These are phyloP conservation scores for Podaxis sp. DNA, from an alignment of 768 basidiomycete genomes.

Conservation along the genomic window DNA sequence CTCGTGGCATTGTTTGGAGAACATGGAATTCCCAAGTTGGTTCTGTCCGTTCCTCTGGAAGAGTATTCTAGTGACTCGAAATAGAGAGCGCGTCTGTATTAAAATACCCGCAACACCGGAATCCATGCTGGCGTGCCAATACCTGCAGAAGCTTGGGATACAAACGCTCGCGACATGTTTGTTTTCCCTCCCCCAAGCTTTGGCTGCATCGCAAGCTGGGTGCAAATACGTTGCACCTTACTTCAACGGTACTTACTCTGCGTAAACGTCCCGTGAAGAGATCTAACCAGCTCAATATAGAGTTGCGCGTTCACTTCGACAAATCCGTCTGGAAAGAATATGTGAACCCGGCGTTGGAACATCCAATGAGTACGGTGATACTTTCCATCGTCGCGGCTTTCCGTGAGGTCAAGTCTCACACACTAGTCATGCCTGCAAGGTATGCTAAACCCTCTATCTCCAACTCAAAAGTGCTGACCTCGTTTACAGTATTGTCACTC, in stretches of 20 bases:
- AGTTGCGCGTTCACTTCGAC: conserved; percentile 49
- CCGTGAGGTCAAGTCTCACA: conserved; percentile 35
- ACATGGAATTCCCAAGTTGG: conserved; percentile 41
- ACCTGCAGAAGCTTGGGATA: conserved; percentile 45
- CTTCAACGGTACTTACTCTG: conserved; percentile 44
- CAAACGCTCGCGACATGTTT: conserved; percentile 54
- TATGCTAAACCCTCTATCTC: conserved; percentile 17
- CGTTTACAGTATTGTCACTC: conserved; percentile 1
- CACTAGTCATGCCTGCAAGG: conserved; percentile 53
- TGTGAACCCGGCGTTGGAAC: conserved; percentile 34
- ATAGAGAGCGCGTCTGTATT: conserved; percentile 51
- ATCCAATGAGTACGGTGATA: conserved; percentile 43
- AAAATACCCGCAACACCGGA: conserved; percentile 60
- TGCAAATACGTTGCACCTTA: conserved; percentile 57
- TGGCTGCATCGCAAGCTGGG: conserved; percentile 52
- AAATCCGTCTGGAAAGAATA: conserved; percentile 39
- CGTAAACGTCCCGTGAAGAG: background rate
- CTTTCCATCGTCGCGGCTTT: conserved; percentile 36
- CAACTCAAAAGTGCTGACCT: background rate
- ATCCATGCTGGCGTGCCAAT: conserved; percentile 47
- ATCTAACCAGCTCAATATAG: conserved; percentile 20
- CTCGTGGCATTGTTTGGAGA: conserved; percentile 41
- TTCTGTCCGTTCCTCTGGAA: background rate
- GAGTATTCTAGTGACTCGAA: background rate
- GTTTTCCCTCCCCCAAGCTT: conserved; percentile 55